phyloP scores from a whole-genome alignment of 345 rosid genomes.

The Angophora floribunda region DNA sequence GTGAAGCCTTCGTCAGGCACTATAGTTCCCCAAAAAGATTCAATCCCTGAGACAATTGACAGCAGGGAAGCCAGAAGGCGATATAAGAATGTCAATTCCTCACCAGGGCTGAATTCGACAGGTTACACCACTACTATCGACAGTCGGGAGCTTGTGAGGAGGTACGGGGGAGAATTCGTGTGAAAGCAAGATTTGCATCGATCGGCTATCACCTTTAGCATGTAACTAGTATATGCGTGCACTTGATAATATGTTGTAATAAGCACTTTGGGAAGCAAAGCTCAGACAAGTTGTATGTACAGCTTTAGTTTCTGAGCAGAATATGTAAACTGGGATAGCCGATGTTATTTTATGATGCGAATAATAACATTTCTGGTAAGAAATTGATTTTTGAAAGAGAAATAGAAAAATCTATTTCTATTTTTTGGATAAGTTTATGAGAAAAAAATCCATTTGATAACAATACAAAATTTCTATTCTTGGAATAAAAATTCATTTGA shows the following conservation, averaged over 20 bases:
- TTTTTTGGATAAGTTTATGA: no score
- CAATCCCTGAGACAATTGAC: neutral
- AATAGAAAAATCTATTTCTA: no score
- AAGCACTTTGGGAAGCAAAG: neutral
- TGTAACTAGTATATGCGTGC: neutral
- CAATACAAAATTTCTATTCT: no score
- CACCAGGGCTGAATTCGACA: neutral
- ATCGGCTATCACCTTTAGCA: neutral
- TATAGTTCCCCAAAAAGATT: neutral
- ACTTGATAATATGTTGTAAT: neutral
- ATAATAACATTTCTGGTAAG: no score
- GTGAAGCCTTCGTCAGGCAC: neutral
- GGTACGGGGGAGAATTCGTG: slow-evolving; percentile 11
- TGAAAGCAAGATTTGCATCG: neutral
- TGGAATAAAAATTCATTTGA: no score
- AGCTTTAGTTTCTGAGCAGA: neutral
- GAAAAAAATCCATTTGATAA: no score
- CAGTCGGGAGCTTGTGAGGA: slow-evolving; percentile 25
- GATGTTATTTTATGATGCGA: neutral
- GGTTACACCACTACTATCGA: slow-evolving; percentile 1
- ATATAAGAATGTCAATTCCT: slow-evolving; percentile 6
- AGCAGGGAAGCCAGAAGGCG: slow-evolving; percentile 10
- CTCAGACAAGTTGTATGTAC: neutral
- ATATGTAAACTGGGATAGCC: neutral
- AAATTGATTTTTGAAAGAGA: no score